phyloP scores from a whole-genome alignment of 78 protist species.

The Dictyostelium intermedium region DNA sequence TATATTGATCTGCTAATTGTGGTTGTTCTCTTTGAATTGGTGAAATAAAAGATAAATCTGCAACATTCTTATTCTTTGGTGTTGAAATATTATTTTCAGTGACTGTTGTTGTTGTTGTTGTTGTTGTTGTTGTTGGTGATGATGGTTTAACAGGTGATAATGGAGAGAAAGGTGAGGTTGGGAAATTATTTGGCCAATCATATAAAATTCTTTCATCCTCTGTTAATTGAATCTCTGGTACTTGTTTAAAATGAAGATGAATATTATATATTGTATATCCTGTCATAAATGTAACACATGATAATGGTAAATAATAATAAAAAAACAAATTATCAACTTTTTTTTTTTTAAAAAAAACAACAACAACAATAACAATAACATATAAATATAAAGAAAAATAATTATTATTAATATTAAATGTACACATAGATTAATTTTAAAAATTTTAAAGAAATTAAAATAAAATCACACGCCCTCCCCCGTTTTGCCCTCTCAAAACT shows the following conservation, averaged over 20 bases:
- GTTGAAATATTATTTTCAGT: not conserved
- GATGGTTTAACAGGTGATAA: conserved; percentile 3
- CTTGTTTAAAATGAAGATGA: conserved; percentile 10
- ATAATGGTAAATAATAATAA: not conserved
- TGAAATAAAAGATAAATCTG: not conserved
- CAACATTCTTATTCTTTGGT: not conserved
- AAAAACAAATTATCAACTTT: not conserved
- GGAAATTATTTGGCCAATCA: conserved; percentile 54
- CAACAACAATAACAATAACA: no score
- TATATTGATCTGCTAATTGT: not conserved
- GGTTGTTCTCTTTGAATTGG: conserved; percentile 1
- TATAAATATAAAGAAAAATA: not conserved
- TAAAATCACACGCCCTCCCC: no score
- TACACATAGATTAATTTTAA: no score
- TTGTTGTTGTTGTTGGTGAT: not conserved
- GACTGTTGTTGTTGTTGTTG: not conserved
- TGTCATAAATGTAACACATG: not conserved
- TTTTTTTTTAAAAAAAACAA: not conserved
- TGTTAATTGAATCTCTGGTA: conserved; percentile 28
- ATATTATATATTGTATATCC: not conserved
- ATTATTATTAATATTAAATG: not conserved
- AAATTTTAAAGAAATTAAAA: no score
- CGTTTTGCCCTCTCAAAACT: no score
- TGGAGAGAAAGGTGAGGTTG: conserved; percentile 29
- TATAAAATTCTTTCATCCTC: conserved; percentile 55